Percentiles rank a stretch among this genome's conserved stretches.
phyloP scores from a whole-genome alignment of 495 filamentous ascomycete species.

The Lindgomyces ingoldianus region DNA sequence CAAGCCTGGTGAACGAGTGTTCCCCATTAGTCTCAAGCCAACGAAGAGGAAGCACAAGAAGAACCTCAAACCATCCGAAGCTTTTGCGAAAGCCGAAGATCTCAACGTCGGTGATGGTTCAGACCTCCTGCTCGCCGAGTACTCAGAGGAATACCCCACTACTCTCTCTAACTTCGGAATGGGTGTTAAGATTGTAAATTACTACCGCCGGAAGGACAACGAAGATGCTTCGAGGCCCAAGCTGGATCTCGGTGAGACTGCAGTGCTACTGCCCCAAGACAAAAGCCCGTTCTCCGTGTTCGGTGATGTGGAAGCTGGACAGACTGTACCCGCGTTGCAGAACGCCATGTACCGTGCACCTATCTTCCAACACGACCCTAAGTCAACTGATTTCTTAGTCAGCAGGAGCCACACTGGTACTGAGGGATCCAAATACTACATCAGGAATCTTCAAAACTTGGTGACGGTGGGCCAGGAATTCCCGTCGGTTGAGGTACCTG shows the following conservation, averaged over 20 bases:
- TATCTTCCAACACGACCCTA: constrained; percentile 81
- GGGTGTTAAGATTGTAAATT: constrained; percentile 92
- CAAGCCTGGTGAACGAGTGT: constrained; percentile 47
- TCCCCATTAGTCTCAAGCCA: constrained; percentile 60
- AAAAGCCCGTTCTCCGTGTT: constrained; percentile 95
- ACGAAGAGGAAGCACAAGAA: constrained; percentile 80
- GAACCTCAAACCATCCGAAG: constrained; percentile 69
- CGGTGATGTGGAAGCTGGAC: constrained; percentile 85
- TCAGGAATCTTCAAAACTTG: constrained; percentile 86
- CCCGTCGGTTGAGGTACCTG: constrained; percentile 87
- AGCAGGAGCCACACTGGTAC: constrained; percentile 73
- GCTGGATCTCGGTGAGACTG: constrained; percentile 80
- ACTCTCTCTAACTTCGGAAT: constrained; percentile 96
- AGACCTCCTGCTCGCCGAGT: constrained; percentile 81
- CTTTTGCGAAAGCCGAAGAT: constrained; percentile 74
- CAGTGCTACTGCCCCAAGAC: constrained; percentile 85
- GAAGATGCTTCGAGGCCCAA: constrained; percentile 75
- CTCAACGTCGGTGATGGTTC: constrained; percentile 87
- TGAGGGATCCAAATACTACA: constrained; percentile 70
- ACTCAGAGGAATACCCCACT: constrained; percentile 89
- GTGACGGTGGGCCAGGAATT: constrained; percentile 89
- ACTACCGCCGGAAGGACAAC: constrained; percentile 83
- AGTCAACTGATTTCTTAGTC: constrained; percentile 83
- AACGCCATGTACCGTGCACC: constrained; percentile 95
- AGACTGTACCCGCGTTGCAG: constrained; percentile 83